Conservation (phyloP, 116 monocot species). For the Dioscorea cayenensis region DNA sequence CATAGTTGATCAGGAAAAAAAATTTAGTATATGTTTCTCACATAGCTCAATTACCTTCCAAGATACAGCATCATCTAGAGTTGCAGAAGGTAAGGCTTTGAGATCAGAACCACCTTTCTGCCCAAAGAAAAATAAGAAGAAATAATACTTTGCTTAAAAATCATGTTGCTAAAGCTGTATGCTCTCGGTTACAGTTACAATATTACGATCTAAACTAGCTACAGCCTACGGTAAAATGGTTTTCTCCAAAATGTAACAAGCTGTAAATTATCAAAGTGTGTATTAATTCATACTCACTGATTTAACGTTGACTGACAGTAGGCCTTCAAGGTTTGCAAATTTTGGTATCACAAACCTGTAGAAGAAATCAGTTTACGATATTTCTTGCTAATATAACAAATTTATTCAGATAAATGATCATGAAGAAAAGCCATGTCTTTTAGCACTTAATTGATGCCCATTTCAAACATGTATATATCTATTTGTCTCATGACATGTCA, state of each 20-base stretch:
- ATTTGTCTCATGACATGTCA: neutral
- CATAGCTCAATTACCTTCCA: slow-evolving; percentile 45
- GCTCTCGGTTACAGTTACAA: no score
- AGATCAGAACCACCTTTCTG: slow-evolving; percentile 54
- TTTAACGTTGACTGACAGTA: slow-evolving; percentile 16
- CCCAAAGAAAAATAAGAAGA: slow-evolving; percentile 11
- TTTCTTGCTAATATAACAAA: neutral
- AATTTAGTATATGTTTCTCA: no score
- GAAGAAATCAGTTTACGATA: neutral
- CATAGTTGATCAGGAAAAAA: no score
- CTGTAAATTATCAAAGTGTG: neutral
- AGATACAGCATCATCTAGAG: slow-evolving; percentile 50
- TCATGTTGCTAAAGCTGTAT: no score
- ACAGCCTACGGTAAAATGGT: no score
- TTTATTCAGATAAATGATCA: neutral
- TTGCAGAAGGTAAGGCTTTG: slow-evolving; percentile 35
- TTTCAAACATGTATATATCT: neutral
- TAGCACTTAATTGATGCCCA: neutral
- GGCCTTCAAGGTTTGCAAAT: slow-evolving; percentile 18
- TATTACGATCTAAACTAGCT: no score
- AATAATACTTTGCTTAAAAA: no score
- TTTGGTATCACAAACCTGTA: slow-evolving; percentile 15
- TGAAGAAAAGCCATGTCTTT: neutral
- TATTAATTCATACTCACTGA: slow-evolving; percentile 13
- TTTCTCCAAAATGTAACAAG: neutral